Base-by-base conservation (phyloP, 352 stramenopile genomes). In the Pythium brassicae region DNA sequence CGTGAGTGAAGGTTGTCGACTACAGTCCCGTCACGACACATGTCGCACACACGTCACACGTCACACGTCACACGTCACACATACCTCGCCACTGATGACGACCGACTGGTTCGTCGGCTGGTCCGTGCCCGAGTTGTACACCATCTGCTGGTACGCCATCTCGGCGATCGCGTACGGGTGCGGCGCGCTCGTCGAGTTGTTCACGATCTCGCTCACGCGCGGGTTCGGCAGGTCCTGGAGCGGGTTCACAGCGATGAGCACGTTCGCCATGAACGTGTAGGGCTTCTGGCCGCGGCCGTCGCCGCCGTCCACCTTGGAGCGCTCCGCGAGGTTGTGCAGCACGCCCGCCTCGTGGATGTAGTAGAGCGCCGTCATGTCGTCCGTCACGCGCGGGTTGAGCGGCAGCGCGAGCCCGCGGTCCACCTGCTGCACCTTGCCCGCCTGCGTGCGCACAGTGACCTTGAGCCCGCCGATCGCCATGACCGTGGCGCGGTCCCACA, bases 311-410 rank as follows among this genome's bases (percentile, higher is more conserved):
- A 96, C 74, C 62, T 86, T 87, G 64, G 94, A 94, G 40, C 95
- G 85, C 50, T 92, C 76, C 52, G 96, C 93, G 42, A 99, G 67
- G 71, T 98, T 98, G 69, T 98, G 95, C 43, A 98, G 66, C 61
- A 99, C 95, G 23, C 91, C 87, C 1, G 96, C 80, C 57, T 98
- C 91, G 78, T 98, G 89, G 62, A 98, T 95, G 69, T 98, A 90
- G 57, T 94, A 92, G 8, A 99, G 80, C 65, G 96, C 88, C 19
- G 92, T 97, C 90, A 99, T 97, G 61, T 97, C 90, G 68, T 94
- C 83, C 5, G 78, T 79, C 62, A 93, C 83, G 59, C 86, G 86
- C 39, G 85, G 85, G 64, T 95, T 95, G 47, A 72, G 68, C 42
- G 85, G 85, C 46, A 92, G 62, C 34, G 83, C 78, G 35, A 89